Evolutionary conservation across 2,329 filamentous ascomycete genomes (phyloP).

Genomic region (Aspergillus sp.): DNA sequence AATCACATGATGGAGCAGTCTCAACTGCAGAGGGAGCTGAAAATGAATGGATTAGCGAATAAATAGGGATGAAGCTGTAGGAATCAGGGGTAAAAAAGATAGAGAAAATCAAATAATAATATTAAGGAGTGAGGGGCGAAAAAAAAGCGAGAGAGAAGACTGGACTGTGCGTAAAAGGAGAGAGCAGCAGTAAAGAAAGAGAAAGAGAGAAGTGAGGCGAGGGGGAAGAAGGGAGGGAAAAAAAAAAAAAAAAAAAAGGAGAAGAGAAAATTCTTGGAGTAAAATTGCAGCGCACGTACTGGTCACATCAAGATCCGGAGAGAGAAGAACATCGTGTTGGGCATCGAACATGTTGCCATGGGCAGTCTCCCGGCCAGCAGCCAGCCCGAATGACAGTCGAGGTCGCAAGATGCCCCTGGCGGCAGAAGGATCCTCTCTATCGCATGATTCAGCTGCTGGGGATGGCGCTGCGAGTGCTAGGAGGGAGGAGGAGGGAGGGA

Average conservation of each 20-base stretch:
- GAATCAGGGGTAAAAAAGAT: conserved; percentile 13
- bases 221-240: conserved; percentile 4
- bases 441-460: conserved; percentile 31
- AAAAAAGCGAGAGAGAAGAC: background rate
- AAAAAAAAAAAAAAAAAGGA: conserved; percentile 7
- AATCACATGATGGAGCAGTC: conserved; percentile 29
- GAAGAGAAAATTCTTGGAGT: conserved; percentile 4
- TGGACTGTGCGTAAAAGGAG: no score
- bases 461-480: no score
- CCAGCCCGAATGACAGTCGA: conserved; percentile 27
- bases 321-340: conserved; percentile 31
- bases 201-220: conserved; percentile 5
- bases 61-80: conserved; percentile 12
- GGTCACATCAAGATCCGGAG: conserved; percentile 28
- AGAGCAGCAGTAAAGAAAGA: background rate
- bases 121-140: conserved; percentile 4
- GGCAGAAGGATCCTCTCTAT: conserved; percentile 27
- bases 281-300: conserved; percentile 20
- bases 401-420: conserved; percentile 34
- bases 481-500: conserved; percentile 7
- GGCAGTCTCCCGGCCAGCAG: conserved; percentile 23
- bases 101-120: conserved; percentile 2
- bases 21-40: conserved; percentile 25
- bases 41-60: conserved; percentile 6
- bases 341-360: conserved; percentile 39